Conservation (phyloP, 176 grass and related monocot genomes). For the Phragmites australis region DNA sequence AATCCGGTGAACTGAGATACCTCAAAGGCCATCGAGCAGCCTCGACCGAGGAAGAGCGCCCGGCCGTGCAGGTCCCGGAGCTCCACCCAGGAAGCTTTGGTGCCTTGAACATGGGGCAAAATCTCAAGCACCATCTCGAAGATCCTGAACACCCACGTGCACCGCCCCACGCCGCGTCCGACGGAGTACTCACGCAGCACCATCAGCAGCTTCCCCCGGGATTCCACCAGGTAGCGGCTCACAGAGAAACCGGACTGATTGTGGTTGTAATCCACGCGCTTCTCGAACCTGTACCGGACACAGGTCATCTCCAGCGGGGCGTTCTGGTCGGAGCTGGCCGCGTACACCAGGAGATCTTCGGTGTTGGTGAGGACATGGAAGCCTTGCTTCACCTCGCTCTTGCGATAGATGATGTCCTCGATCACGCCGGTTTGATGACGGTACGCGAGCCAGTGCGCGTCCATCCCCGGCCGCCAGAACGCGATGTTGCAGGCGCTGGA, state of each 20-base stretch:
- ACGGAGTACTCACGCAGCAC: neutral
- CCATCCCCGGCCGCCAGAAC: conserved; percentile 32
- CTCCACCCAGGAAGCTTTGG: conserved; percentile 30
- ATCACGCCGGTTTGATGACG: neutral
- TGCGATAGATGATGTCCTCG: conserved; percentile 32
- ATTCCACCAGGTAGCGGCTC: too few species aligned
- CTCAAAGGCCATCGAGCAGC: conserved; percentile 28
- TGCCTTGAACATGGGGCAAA: neutral
- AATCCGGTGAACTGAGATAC: neutral
- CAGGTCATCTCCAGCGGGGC: neutral
- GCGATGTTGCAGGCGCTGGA: conserved; percentile 14
- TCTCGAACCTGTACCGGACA: neutral
- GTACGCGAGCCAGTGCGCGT: conserved; percentile 16
- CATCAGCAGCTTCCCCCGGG: too few species aligned
- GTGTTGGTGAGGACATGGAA: conserved; percentile 24
- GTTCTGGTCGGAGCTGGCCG: neutral
- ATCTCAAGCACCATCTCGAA: conserved; percentile 23
- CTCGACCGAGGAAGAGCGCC: conserved; percentile 22
- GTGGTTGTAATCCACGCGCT: too few species aligned
- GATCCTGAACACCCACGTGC: conserved; percentile 8
- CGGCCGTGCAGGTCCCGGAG: neutral
- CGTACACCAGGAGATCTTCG: conserved; percentile 18
- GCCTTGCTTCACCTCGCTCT: neutral
- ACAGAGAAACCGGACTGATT: neutral
- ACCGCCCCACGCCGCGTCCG: neutral